Percentiles rank a stretch among this genome's conserved stretches.
Evolutionary conservation across 345 rosid species (phyloP).

Genomic region (Clausena lansium): DNA sequence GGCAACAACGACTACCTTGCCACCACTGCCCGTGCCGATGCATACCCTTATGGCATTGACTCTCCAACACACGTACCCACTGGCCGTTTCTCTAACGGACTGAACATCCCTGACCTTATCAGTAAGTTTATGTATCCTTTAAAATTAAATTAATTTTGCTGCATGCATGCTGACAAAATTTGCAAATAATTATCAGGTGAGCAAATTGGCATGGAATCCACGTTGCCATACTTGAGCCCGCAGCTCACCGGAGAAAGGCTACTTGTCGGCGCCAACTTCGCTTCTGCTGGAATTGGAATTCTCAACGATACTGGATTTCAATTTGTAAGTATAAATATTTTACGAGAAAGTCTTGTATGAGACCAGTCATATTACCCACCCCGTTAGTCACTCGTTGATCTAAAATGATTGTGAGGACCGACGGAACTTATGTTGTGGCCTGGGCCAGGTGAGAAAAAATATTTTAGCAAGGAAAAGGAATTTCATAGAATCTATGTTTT

Average conservation of each 20-base stretch:
- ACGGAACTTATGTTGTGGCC: no score
- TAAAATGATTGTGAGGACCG: no score
- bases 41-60: constrained; percentile 79
- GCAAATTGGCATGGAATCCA: constrained; percentile 54
- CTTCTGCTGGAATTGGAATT: constrained; percentile 92
- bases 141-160: no score
- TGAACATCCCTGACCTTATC: constrained; percentile 77
- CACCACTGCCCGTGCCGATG: constrained; percentile 81
- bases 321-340: constrained; percentile 46
- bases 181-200: constrained; percentile 41
- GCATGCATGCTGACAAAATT: background rate
- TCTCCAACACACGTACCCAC: constrained; percentile 65
- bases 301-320: constrained; percentile 85
- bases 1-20: constrained; percentile 82
- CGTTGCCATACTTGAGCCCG: constrained; percentile 80
- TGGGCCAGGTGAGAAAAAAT: no score
- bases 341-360: background rate
- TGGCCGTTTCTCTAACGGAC: constrained; percentile 88
- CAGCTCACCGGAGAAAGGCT: constrained; percentile 55
- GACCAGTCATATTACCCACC: background rate
- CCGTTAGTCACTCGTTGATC: background rate
- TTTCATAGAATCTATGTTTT: no score
- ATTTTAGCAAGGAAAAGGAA: no score
- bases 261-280: constrained; percentile 84
- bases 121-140: constrained; percentile 33